Evolutionary conservation across 176 grass and related monocot genomes (phyloP), one percentile per base, ranked within the genome.

Genomic region (Oryza meridionalis): DNA sequence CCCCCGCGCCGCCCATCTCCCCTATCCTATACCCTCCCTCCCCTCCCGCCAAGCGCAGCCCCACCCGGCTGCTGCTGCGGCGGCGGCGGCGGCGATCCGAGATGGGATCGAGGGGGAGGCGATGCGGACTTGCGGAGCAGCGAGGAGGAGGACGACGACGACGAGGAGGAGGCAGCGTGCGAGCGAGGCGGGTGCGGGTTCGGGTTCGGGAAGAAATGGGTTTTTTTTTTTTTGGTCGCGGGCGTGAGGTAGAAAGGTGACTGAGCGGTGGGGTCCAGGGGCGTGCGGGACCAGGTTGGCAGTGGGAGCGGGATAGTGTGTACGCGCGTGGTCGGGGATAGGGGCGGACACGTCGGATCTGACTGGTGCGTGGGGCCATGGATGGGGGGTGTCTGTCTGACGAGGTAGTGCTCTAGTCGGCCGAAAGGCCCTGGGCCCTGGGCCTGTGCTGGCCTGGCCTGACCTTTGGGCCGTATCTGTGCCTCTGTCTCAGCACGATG

Each of bases 1-100:
- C 32, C 70, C n/a, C 35, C 35, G 4, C 33, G 33, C 33, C 4
- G 33, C 89, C 85, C 88, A 90, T 87, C 75, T 15, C 1, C 47
- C 79, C 49, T 53, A 5, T 46, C 26, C 33, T 5, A 5, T 35
- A 35, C 33, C 33, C 33, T 35, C 33, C 33, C 33, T 3, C 5
- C 33, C 33, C 33, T 35, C 33, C 33, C 33, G 33, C 33, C 33
- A 31, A 3, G 29, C 33, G 33, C 29, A 31, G 29, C 29, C 33
- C 33, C 33, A 5, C 33, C 33, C 33, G 33, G 4, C 33, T 31
- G 29, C 29, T 31, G 29, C 29, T 2, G 29, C 29, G 29, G 29
- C 33, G 33, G 33, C 33, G 33, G 33, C 33, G 33, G 33, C 33
- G 33, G 33, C 33, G 4, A 17, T 37, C 35, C 35, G 35, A 37